These are phyloP conservation scores for Extremus antarcticus DNA, from an alignment of 495 filamentous ascomycete species.

Conservation along the genomic window DNA sequence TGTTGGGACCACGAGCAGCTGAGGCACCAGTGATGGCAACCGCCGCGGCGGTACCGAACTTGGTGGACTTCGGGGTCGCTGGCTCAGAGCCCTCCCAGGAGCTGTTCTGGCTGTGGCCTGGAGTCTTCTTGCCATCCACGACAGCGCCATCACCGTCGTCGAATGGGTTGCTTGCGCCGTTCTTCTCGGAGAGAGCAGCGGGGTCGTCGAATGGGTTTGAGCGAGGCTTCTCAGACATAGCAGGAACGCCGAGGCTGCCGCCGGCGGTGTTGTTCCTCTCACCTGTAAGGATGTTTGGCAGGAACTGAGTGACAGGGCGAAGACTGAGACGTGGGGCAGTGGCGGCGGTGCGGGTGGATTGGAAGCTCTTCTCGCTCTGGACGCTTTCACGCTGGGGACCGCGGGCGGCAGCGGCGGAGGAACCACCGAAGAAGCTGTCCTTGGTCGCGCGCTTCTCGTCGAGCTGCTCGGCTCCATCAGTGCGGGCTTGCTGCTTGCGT, in stretches of 20 bases:
- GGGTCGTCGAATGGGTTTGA: slow-evolving; percentile 32
- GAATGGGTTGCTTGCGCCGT: slow-evolving; percentile 17
- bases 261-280: slow-evolving; percentile 25
- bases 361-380: slow-evolving; percentile 33
- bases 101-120: slow-evolving; percentile 7
- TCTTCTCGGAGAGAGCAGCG: slow-evolving; percentile 12
- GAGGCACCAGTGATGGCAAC: slow-evolving; percentile 27
- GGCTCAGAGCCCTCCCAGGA: slow-evolving; percentile 23
- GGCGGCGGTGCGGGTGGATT: slow-evolving; percentile 36
- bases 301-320: slow-evolving; percentile 78
- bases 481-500: slow-evolving; percentile 45
- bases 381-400: slow-evolving; percentile 16
- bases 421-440: slow-evolving; percentile 22
- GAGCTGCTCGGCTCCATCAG: slow-evolving; percentile 19
- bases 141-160: slow-evolving; percentile 12
- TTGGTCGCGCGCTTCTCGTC: slow-evolving; percentile 50
- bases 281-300: slow-evolving; percentile 46
- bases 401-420: slow-evolving; percentile 3
- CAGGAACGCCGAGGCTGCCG: slow-evolving; percentile 6
- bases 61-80: slow-evolving; percentile 50
- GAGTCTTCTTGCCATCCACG: not conserved
- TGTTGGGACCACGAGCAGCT: slow-evolving; percentile 25
- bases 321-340: slow-evolving; percentile 69
- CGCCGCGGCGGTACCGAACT: slow-evolving; percentile 34
- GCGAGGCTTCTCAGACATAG: slow-evolving; percentile 23